phyloP scores from a whole-genome alignment of 2,329 filamentous ascomycete genomes.

The Colletotrichum limetticola region DNA sequence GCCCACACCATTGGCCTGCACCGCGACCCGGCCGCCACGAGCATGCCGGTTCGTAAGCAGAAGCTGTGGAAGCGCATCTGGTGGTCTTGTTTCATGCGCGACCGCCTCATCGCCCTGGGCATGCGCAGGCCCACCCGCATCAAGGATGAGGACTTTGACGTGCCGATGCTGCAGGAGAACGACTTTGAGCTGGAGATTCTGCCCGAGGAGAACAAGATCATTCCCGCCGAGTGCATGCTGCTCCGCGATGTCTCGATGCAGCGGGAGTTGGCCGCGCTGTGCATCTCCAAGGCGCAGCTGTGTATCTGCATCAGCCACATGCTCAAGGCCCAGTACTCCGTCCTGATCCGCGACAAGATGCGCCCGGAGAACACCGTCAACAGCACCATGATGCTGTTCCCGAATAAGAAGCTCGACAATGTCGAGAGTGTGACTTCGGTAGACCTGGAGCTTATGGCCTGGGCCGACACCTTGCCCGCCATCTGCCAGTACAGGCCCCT shows the following conservation, averaged over 20 bases:
- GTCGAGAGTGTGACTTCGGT: conserved; percentile 82
- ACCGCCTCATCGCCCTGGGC: conserved; percentile 89
- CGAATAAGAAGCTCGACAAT: conserved; percentile 87
- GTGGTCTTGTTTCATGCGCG: conserved; percentile 98
- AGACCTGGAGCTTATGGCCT: conserved; percentile 81
- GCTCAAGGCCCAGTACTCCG: conserved; percentile 90
- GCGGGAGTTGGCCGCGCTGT: conserved; percentile 84
- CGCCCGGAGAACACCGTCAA: conserved; percentile 81
- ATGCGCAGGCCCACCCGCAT: conserved; percentile 94
- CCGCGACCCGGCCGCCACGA: conserved; percentile 81
- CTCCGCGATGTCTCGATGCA: conserved; percentile 79
- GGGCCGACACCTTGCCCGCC: conserved; percentile 77
- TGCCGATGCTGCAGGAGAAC: conserved; percentile 85
- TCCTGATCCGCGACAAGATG: conserved; percentile 84
- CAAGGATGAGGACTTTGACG: conserved; percentile 93
- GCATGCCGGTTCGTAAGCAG: conserved; percentile 78
- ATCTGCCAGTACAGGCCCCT: conserved; percentile 75
- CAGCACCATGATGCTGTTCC: conserved; percentile 88
- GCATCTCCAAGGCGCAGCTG: conserved; percentile 89
- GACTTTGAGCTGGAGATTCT: conserved; percentile 85
- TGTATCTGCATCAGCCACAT: conserved; percentile 92
- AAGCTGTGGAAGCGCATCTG: conserved; percentile 94
- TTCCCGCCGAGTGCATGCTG: conserved; percentile 76
- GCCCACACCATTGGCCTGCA: conserved; percentile 95
- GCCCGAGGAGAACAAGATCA: conserved; percentile 73